Conservation (phyloP, 2,329 filamentous ascomycete species). For the Pyrenochaeta sp. region DNA sequence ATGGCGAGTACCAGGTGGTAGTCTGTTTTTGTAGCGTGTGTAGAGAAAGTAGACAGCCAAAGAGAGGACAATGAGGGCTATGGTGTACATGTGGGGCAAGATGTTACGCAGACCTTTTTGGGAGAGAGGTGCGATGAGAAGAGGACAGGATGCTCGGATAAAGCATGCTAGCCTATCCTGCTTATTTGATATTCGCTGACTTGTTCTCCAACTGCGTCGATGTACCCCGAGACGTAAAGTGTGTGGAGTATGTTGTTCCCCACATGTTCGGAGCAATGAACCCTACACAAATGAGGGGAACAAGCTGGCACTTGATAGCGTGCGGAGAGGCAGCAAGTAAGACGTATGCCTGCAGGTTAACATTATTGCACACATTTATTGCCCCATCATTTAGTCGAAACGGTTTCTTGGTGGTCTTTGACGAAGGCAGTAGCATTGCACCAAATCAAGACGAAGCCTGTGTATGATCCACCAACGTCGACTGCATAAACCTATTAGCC, state of each 20-base stretch:
- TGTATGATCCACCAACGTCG: neutral
- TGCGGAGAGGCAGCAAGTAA: conserved; percentile 7
- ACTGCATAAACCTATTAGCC: neutral
- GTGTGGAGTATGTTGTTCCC: conserved; percentile 12
- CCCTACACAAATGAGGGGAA: conserved; percentile 18
- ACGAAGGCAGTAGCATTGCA: too few species aligned
- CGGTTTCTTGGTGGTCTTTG: neutral
- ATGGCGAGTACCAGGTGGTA: conserved; percentile 21
- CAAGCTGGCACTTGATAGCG: neutral
- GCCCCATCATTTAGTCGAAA: neutral
- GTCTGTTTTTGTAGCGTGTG: conserved; percentile 11
- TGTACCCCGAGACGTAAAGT: neutral
- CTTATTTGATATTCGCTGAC: conserved; percentile 3
- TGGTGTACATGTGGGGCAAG: conserved; percentile 29
- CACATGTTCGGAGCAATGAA: conserved; percentile 17
- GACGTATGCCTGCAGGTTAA: neutral
- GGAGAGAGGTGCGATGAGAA: neutral
- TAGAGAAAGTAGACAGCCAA: conserved; percentile 21
- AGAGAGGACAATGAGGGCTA: conserved; percentile 21
- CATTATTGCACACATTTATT: neutral
- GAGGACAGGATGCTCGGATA: neutral
- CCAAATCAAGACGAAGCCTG: neutral
- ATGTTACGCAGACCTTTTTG: neutral
- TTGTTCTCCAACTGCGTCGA: neutral
- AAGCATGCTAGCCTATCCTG: neutral